These are phyloP conservation scores for Pyricularia grisea DNA, from an alignment of 2,329 filamentous ascomycete genomes.

Conservation along the genomic window DNA sequence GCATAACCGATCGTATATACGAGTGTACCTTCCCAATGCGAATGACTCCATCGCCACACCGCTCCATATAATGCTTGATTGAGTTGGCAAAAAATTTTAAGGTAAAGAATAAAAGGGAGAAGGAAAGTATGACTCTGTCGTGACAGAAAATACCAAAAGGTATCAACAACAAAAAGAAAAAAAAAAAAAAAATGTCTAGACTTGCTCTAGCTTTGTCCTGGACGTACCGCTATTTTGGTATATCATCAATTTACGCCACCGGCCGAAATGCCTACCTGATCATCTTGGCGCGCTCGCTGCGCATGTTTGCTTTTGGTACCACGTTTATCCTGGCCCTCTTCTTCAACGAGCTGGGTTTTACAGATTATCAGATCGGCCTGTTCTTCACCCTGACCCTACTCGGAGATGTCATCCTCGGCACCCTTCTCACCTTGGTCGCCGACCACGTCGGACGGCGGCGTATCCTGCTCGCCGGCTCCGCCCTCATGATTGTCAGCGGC, in stretches of 20 bases:
- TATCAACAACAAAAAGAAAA: background rate
- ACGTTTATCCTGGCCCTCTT: constrained; percentile 54
- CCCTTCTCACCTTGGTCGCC: constrained; percentile 47
- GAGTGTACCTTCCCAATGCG: background rate
- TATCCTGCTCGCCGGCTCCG: constrained; percentile 41
- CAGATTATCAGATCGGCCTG: constrained; percentile 49
- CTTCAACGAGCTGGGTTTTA: constrained; percentile 43
- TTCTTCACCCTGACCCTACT: constrained; percentile 56
- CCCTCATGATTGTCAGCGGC: constrained; percentile 49
- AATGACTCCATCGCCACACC: background rate
- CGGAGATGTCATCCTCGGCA: constrained; percentile 50
- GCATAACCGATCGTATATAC: background rate
- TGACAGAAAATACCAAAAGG: too few species aligned
- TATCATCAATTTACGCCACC: constrained; percentile 33
- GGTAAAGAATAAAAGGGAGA: background rate
- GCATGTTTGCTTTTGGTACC: constrained; percentile 56
- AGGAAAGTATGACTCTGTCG: background rate
- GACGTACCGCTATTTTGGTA: constrained; percentile 34
- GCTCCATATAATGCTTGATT: background rate
- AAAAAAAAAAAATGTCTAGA: background rate
- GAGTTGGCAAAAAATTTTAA: background rate
- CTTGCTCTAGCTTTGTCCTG: background rate
- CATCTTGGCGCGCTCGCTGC: constrained; percentile 39
- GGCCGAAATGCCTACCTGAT: constrained; percentile 43
- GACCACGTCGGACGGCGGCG: constrained; percentile 47